Conservation (phyloP, 768 basidiomycete genomes). For the Russula earlei region DNA sequence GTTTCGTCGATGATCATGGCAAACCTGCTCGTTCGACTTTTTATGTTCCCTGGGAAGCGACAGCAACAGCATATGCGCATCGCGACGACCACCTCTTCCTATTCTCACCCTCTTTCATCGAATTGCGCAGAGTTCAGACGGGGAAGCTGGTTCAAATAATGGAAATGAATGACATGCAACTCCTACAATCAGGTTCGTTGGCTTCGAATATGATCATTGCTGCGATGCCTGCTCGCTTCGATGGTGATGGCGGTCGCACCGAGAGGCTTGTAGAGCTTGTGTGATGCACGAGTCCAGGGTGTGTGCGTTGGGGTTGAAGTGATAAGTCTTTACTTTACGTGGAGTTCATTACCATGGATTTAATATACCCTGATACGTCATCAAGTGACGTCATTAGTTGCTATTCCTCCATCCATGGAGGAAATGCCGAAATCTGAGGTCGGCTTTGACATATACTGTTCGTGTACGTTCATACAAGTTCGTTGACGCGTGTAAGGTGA, state of each 20-base stretch:
- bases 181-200: neutral
- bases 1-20: neutral
- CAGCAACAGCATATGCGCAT: neutral
- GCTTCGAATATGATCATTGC: neutral
- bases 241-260: neutral
- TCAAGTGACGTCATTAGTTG: too few relatives aligned
- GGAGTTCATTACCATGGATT: too few relatives aligned
- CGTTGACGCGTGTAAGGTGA: too few relatives aligned
- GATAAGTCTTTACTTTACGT: too few relatives aligned
- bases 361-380: too few relatives aligned
- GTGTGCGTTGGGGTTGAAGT: too few relatives aligned
- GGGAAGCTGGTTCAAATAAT: neutral
- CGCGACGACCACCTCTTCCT: neutral
- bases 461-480: too few relatives aligned
- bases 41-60: neutral
- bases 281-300: constrained; percentile 52
- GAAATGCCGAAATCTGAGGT: too few relatives aligned
- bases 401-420: too few relatives aligned
- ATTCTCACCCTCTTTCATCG: neutral
- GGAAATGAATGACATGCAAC: neutral
- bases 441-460: too few relatives aligned
- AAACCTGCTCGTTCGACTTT: neutral
- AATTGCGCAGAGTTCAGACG: neutral
- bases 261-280: constrained; percentile 41
- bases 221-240: neutral